Conservation (phyloP, 2,329 filamentous ascomycete genomes). For the Venturia carpophila region DNA sequence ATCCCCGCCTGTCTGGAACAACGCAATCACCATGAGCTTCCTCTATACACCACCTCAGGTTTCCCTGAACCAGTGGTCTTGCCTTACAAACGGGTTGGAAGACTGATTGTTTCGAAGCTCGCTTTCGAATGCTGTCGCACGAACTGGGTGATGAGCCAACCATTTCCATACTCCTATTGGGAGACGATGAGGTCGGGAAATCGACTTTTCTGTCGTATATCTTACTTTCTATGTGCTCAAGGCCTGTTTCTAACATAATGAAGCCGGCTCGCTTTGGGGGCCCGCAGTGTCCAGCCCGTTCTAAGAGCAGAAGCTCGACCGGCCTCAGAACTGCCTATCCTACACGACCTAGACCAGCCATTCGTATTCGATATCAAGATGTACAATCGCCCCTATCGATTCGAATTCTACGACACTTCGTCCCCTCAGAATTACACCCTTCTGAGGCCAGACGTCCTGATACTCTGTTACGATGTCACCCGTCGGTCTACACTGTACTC, state of each 20-base stretch:
- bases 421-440: constrained; percentile 51
- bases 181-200: constrained; percentile 53
- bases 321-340: constrained; percentile 33
- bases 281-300: constrained; percentile 26
- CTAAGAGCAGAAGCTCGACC: constrained; percentile 25
- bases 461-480: constrained; percentile 53
- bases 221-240: background rate
- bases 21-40: background rate
- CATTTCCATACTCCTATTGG: constrained; percentile 48
- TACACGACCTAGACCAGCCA: constrained; percentile 51
- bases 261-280: constrained; percentile 22
- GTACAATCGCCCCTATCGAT: constrained; percentile 46
- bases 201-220: constrained; percentile 53
- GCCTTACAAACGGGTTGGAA: background rate
- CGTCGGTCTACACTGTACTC: constrained; percentile 44
- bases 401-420: constrained; percentile 51
- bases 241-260: background rate
- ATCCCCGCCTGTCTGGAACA: background rate
- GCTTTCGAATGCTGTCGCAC: background rate
- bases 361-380: constrained; percentile 52
- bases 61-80: background rate
- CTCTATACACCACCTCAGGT: background rate
- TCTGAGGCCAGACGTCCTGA: constrained; percentile 45
- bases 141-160: constrained; percentile 26
- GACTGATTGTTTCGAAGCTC: background rate